Percentiles rank a stretch among this genome's conserved stretches.
phyloP scores from a whole-genome alignment of 768 basidiomycete genomes.

The Vararia minispora region DNA sequence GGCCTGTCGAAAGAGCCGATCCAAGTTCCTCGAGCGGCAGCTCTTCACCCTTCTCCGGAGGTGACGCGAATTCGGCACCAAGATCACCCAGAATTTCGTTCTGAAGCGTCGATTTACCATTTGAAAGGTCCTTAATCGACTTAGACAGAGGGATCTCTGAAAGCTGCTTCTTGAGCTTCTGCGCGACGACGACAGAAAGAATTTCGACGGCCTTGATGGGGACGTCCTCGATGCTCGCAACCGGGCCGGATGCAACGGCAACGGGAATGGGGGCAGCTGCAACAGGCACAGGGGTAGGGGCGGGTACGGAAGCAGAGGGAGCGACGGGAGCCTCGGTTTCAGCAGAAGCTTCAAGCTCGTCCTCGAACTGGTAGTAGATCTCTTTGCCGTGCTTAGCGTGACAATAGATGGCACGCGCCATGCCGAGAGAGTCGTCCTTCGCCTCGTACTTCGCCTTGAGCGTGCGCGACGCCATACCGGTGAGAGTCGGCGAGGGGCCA shows the following conservation, averaged over 20 bases:
- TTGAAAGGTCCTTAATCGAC: slow-evolving; percentile 96
- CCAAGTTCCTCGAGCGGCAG: slow-evolving; percentile 94
- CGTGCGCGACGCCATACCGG: slow-evolving; percentile 88
- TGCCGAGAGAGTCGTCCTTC: slow-evolving; percentile 75
- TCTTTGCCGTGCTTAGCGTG: slow-evolving; percentile 94
- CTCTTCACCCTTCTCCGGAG: slow-evolving; percentile 98
- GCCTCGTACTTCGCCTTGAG: slow-evolving; percentile 90
- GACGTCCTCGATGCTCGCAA: slow-evolving; percentile 71
- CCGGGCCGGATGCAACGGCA: slow-evolving; percentile 29
- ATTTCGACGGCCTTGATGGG: slow-evolving; percentile 90
- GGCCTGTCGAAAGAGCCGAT: slow-evolving; percentile 68
- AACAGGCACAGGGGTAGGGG: slow-evolving; percentile 26
- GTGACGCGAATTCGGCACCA: slow-evolving; percentile 87
- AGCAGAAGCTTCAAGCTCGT: slow-evolving; percentile 40
- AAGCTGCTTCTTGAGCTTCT: slow-evolving; percentile 95
- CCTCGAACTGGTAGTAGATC: slow-evolving; percentile 97
- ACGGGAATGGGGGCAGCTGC: slow-evolving; percentile 30
- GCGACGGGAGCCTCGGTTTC: slow-evolving; percentile 24
- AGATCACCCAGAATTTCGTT: slow-evolving; percentile 98
- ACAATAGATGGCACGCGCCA: slow-evolving; percentile 74
- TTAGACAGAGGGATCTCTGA: slow-evolving; percentile 85
- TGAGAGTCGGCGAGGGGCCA: slow-evolving; percentile 92
- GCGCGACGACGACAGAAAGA: slow-evolving; percentile 80
- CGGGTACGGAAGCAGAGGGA: slow-evolving; percentile 20
- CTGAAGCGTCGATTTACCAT: slow-evolving; percentile 96